These are phyloP conservation scores for Fomitiporia mediterranea DNA, from an alignment of 1,284 basidiomycete genomes.

Conservation along the genomic window DNA sequence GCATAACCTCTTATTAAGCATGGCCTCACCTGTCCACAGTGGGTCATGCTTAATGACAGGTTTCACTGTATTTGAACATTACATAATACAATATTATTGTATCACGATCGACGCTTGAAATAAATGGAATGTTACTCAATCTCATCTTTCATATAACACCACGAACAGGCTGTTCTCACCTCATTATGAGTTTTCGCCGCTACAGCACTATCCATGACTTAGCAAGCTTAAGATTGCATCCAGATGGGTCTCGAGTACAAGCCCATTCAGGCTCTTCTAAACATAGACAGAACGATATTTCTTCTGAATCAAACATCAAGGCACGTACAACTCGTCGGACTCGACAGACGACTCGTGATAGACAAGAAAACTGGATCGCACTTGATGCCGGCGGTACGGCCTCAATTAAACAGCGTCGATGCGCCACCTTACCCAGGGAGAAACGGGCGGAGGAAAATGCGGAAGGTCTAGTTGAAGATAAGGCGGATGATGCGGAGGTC, in stretches of 20 bases:
- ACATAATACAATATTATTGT: too few relatives aligned
- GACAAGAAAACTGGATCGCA: constrained; percentile 43
- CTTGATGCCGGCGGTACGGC: constrained; percentile 38
- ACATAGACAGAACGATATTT: constrained; percentile 9
- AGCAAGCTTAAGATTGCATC: constrained; percentile 52
- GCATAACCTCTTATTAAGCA: too few relatives aligned
- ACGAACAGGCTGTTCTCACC: not conserved
- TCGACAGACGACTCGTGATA: constrained; percentile 32
- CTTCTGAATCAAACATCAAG: too few relatives aligned
- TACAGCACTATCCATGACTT: constrained; percentile 55
- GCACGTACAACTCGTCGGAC: constrained; percentile 24
- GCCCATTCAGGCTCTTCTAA: constrained; percentile 32
- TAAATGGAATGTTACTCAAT: too few relatives aligned
- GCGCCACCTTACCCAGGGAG: not conserved
- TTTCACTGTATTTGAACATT: too few relatives aligned
- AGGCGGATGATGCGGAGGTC: constrained; percentile 23
- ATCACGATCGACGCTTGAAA: too few relatives aligned
- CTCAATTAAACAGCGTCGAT: constrained; percentile 23
- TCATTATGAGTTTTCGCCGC: constrained; percentile 40
- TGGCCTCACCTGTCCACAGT: too few relatives aligned
- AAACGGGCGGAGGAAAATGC: constrained; percentile 26
- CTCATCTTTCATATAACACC: too few relatives aligned
- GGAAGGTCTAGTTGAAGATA: constrained; percentile 21
- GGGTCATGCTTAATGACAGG: too few relatives aligned
- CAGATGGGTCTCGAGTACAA: constrained; percentile 55